Conservation (phyloP, 2,329 filamentous ascomycete genomes). For the Chlorencoelia australis region DNA sequence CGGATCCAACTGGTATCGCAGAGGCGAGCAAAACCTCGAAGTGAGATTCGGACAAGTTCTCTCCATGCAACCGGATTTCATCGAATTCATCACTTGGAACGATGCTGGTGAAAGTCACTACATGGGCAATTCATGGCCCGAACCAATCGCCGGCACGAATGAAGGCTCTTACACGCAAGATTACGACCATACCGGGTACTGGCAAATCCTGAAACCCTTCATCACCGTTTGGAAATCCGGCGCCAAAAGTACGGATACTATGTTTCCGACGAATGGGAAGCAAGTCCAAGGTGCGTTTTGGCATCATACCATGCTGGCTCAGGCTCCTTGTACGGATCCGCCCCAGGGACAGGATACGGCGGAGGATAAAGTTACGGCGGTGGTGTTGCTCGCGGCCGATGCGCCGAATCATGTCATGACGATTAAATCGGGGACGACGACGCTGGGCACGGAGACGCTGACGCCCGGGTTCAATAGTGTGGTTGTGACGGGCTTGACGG, state of each 20-base stretch:
- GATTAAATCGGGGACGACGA: conserved; percentile 7
- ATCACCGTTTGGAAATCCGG: conserved; percentile 30
- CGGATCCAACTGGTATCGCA: conserved; percentile 26
- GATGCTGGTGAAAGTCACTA: conserved; percentile 32
- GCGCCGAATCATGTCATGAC: conserved; percentile 1
- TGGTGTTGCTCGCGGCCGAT: conserved; percentile 8
- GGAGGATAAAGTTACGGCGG: conserved; percentile 10
- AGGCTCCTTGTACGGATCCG: conserved; percentile 4
- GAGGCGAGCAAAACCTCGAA: conserved; percentile 30
- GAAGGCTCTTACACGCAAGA: conserved; percentile 24
- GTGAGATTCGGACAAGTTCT: conserved; percentile 26
- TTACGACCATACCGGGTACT: conserved; percentile 29
- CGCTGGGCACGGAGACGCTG: conserved; percentile 1
- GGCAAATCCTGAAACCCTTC: conserved; percentile 28
- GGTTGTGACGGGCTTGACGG: conserved; percentile 10
- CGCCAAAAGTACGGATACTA: conserved; percentile 14
- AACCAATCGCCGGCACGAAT: conserved; percentile 22
- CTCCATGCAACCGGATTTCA: conserved; percentile 28
- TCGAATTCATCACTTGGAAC: conserved; percentile 33
- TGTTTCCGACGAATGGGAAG: conserved; percentile 15
- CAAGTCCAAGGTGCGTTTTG: conserved; percentile 23
- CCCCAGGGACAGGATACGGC: background rate
- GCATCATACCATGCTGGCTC: conserved; percentile 20
- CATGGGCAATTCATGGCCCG: conserved; percentile 31
- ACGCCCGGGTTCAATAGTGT: conserved; percentile 11